Evolutionary conservation across 2,329 filamentous ascomycete genomes (phyloP), one percentile per base, ranked within the genome.

Genomic region (Colletotrichum gigasporum): DNA sequence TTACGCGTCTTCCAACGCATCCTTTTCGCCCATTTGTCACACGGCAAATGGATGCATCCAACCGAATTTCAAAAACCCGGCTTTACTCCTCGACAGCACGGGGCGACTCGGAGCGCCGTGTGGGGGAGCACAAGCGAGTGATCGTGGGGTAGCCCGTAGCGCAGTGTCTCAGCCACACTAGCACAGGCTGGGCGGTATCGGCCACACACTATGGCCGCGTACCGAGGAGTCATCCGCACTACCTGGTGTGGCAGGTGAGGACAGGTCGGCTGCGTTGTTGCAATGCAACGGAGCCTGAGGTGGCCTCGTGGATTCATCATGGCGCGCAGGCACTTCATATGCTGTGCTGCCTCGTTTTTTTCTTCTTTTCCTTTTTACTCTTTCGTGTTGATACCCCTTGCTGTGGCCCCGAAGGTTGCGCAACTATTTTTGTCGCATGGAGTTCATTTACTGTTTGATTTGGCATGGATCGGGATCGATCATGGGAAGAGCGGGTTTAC

Each of bases 331-430:
- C 61, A 64, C 30, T 63, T 54, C 61, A 61, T 56, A 60, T 64
- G 47, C 30, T 12, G 30, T 39, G 45, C 58, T 20, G 37, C 59
- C 57, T 39, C 16, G 41, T 26, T 34, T 41, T 22, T 44, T 20
- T 22, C 28, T 6, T 28, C 48, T 11, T 41, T 14, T 39, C 16
- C 42, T 9, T 10, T 20, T 32, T 22, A 10, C 48, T 12, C 24
- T 60, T 45, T 53, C 61, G 32, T 61, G 61, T 63, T 63, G 62
- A 65, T 65, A 65, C 62, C 58, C 62, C 61, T 53, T 48, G 50
- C 50, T 50, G 52, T 45, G 10, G 44, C 57, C 44, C 18, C 35
- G 22, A 35, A 61, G 42, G 58, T 50, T 44, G 35, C 50, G 42
- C 58, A 54, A 51, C 18, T 39, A 57, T 47, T 28, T 32, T 62